Evolutionary conservation across 208 protist species (phyloP).

Genomic region (Trypanosoma platydactyli): DNA sequence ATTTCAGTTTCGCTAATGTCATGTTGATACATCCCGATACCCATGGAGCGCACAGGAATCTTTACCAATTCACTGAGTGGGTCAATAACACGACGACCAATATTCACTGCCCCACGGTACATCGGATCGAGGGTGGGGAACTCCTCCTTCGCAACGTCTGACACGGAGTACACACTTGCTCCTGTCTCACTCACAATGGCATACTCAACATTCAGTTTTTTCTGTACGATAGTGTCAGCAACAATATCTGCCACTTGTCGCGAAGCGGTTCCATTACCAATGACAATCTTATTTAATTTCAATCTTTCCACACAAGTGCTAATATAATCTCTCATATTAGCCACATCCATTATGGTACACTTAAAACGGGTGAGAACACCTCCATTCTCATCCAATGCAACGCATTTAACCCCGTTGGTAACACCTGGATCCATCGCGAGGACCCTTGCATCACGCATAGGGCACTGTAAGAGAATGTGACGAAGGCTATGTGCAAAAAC

Average conservation of each 20-base stretch:
- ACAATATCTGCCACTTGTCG: constrained; percentile 52
- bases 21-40: constrained; percentile 92
- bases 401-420: constrained; percentile 82
- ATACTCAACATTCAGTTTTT: constrained; percentile 62
- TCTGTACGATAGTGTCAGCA: constrained; percentile 47
- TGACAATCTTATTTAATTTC: constrained; percentile 77
- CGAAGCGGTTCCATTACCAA: constrained; percentile 86
- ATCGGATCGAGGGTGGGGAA: constrained; percentile 72
- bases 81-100: constrained; percentile 88
- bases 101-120: constrained; percentile 84
- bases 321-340: constrained; percentile 62
- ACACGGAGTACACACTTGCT: constrained; percentile 84
- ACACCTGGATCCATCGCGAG: constrained; percentile 88
- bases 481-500: constrained; percentile 84
- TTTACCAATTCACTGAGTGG: constrained; percentile 90
- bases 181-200: constrained; percentile 84
- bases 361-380: constrained; percentile 66
- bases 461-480: constrained; percentile 80
- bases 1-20: constrained; percentile 79
- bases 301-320: constrained; percentile 43
- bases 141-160: constrained; percentile 69
- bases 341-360: constrained; percentile 63
- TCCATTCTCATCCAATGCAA: constrained; percentile 72
- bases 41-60: constrained; percentile 84
- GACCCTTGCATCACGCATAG: constrained; percentile 55